phyloP scores from a whole-genome alignment of 306 rosid species.

The Vigna unguiculata region DNA sequence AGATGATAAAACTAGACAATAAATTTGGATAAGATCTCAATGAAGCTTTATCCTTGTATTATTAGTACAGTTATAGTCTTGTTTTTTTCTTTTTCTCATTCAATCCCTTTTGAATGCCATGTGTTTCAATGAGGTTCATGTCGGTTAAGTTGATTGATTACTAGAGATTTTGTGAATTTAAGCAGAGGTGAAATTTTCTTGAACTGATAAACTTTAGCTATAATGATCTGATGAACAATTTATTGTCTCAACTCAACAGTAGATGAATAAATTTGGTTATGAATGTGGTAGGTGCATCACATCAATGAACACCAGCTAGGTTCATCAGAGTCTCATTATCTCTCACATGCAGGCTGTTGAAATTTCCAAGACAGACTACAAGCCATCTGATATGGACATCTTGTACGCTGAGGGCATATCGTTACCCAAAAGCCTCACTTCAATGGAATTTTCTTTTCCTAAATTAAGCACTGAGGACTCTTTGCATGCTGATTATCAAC shows the following conservation, averaged over 20 bases:
- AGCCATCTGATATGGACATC: constrained; percentile 79
- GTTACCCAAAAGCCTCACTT: constrained; percentile 61
- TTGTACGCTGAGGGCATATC: constrained; percentile 85
- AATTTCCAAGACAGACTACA: constrained; percentile 70
- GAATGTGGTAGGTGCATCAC: constrained; percentile 32
- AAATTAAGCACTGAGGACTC: constrained; percentile 46
- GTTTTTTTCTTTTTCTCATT: not conserved
- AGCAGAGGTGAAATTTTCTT: not conserved
- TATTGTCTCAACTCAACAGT: constrained; percentile 1
- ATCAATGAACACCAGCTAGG: constrained; percentile 13
- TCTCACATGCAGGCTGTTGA: constrained; percentile 71
- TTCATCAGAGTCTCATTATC: constrained; percentile 19
- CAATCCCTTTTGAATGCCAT: not conserved
- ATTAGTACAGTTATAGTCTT: not conserved
- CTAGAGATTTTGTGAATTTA: constrained; percentile 1
- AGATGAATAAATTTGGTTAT: constrained; percentile 20
- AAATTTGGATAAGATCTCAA: constrained; percentile 9
- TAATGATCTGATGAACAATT: not conserved
- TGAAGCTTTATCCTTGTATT: not conserved
- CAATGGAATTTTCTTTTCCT: constrained; percentile 73
- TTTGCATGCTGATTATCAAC: constrained; percentile 52
- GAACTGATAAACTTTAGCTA: not conserved
- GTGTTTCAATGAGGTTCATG: not conserved
- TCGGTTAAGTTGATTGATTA: constrained; percentile 3
- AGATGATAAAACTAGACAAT: constrained; percentile 5